Base-by-base conservation (phyloP, 176 grass and related monocot genomes). In the Aegilops bicornis region DNA sequence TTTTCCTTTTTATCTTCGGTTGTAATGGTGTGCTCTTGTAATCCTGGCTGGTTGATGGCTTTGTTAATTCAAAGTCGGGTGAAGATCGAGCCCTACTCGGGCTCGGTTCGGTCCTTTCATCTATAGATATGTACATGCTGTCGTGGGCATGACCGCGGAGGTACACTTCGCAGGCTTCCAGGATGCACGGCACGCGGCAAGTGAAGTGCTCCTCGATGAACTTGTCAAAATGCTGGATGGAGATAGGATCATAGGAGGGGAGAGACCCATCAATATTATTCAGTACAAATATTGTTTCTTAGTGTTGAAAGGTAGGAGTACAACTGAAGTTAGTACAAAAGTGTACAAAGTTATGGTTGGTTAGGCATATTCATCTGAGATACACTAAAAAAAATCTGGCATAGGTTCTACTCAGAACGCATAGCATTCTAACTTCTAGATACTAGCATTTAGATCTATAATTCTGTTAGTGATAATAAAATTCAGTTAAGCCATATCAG, bases 141-240 rank as follows among this genome's bases (percentile, higher is more conserved):
- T 87, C 78, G 5, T 19, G 84, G 0, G 83, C 72, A 48, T 83
- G 91, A 5, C 93, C 93, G 0, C 81, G 76, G 58, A 98, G 90
- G 85, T 96, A 98, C 74, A 90, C 88, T 29, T 92, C 80, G 25
- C 96, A 98, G 19, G 93, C 84, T 77, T 58, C 78, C 29, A 96
- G 86, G 86, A 98, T 91, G 78, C 62, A 45, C 4, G 64, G 82
- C 1, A 87, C 86, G 0, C 75, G 83, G 6, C 10, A 73, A 77
- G 87, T 83, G 86, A 96, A 98, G 72, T 98, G 96, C 71, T 98
- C 88, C 92, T 89, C 87, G 67, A 96, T 91, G 63, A 98, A 82
- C 16, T 84, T 89, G 52, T 98, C 93, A 73, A 94, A 98, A 84
- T 98, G 86, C 96, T 98, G 90, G n/a, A 91, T 86, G 88, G 24